Conservation (phyloP, 495 filamentous ascomycete species). For the Lophiostoma macrostomum region DNA sequence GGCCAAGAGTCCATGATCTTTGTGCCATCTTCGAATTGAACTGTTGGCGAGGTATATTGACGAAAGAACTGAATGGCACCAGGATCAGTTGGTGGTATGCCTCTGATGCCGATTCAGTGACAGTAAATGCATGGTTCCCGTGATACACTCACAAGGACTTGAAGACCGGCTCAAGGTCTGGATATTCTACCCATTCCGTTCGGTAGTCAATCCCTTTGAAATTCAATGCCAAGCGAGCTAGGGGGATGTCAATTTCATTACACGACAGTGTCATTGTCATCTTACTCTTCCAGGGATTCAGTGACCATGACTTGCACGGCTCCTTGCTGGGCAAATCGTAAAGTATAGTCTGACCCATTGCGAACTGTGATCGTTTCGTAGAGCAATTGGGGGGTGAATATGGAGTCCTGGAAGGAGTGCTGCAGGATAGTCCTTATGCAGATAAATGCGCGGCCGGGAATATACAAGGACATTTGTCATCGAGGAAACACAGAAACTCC, state of each 20-base stretch:
- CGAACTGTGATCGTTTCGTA: neutral
- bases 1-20: constrained; percentile 55
- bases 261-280: neutral
- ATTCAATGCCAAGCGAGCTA: constrained; percentile 60
- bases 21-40: constrained; percentile 50
- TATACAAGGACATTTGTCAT: no score
- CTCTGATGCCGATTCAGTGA: constrained; percentile 13
- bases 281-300: constrained; percentile 58
- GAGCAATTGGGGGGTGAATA: neutral
- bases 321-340: constrained; percentile 57
- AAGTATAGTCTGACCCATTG: constrained; percentile 36
- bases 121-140: neutral
- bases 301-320: constrained; percentile 49
- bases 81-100: constrained; percentile 43
- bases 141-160: constrained; percentile 46
- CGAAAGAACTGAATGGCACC: constrained; percentile 20
- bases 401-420: no score
- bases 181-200: constrained; percentile 66
- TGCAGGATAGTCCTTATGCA: no score
- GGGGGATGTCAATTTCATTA: neutral
- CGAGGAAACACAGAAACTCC: no score
- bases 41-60: constrained; percentile 54
- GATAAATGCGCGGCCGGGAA: no score
- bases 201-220: constrained; percentile 61
- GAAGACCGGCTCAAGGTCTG: constrained; percentile 52